phyloP scores from a whole-genome alignment of 805 yeast species.

The Candida montana region DNA sequence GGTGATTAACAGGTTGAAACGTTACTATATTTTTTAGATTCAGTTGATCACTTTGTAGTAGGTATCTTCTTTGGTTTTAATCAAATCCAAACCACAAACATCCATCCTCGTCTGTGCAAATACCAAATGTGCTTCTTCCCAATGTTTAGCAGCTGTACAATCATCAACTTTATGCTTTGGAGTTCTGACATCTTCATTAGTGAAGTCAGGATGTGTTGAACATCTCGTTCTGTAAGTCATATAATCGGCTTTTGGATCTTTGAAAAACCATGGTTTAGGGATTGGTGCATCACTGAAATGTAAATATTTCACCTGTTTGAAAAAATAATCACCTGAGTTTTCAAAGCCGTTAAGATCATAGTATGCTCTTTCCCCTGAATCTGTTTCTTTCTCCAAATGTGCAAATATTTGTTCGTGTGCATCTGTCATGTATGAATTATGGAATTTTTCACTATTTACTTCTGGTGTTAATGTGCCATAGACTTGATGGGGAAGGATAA shows the following conservation, averaged over 20 bases:
- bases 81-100: constrained; percentile 20
- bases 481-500: constrained; percentile 44
- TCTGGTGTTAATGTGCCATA: constrained; percentile 52
- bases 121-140: constrained; percentile 17
- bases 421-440: constrained; percentile 37
- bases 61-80: constrained; percentile 16
- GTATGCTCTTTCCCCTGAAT: constrained; percentile 16
- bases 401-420: constrained; percentile 37
- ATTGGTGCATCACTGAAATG: constrained; percentile 67
- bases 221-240: constrained; percentile 17
- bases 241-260: constrained; percentile 10
- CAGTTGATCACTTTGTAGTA: constrained; percentile 19
- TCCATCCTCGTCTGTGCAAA: constrained; percentile 18
- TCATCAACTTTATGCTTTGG: constrained; percentile 10
- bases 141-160: constrained; percentile 19
- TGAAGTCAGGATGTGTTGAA: constrained; percentile 13
- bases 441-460: constrained; percentile 30
- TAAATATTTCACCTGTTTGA: constrained; percentile 36
- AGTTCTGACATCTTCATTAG: constrained; percentile 2
- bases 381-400: constrained; percentile 13
- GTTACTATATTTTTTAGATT: no score
- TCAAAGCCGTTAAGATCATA: constrained; percentile 14
- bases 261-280: constrained; percentile 58
- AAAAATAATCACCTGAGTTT: constrained; percentile 14
- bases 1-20: not conserved